These are phyloP conservation scores for Lachnellula suecica DNA, from an alignment of 2,329 filamentous ascomycete species.

Conservation along the genomic window DNA sequence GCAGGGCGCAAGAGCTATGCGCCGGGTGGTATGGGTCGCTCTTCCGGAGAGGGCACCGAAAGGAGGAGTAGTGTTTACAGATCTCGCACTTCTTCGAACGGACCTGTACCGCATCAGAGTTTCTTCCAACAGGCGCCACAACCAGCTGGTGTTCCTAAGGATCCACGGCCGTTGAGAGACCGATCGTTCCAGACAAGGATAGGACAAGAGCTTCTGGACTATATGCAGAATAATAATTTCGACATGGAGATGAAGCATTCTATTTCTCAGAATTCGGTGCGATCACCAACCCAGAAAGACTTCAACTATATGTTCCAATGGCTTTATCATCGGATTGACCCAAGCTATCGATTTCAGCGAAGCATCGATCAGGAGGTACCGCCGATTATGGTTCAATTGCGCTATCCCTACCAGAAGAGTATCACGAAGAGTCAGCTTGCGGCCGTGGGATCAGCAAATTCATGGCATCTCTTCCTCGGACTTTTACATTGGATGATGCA, in stretches of 20 bases:
- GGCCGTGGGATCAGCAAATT: constrained; percentile 90
- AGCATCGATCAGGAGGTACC: constrained; percentile 95
- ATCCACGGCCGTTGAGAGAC: constrained; percentile 85
- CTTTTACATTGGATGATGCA: constrained; percentile 99
- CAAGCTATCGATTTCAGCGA: constrained; percentile 89
- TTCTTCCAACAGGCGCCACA: constrained; percentile 90
- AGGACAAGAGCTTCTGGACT: constrained; percentile 87
- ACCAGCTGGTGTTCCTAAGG: constrained; percentile 77
- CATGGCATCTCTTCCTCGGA: constrained; percentile 89
- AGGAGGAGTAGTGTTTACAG: constrained; percentile 83
- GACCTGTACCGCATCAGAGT: constrained; percentile 76
- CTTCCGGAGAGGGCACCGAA: constrained; percentile 46
- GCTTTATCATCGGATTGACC: constrained; percentile 94
- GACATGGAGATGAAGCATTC: constrained; percentile 97
- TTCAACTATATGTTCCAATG: constrained; percentile 98
- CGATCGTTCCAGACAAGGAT: constrained; percentile 77
- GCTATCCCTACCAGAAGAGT: constrained; percentile 91
- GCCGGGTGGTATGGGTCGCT: constrained; percentile 37
- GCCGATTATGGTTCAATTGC: constrained; percentile 84
- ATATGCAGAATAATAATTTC: constrained; percentile 89
- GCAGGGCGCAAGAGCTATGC: constrained; percentile 59
- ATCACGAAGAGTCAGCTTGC: constrained; percentile 96
- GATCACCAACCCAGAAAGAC: constrained; percentile 95
- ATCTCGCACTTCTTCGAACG: constrained; percentile 65
- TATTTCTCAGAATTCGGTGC: constrained; percentile 86